Evolutionary conservation across 768 basidiomycete species (phyloP), one percentile per base, ranked within the genome.

Genomic region (Collybiopsis confluens): DNA sequence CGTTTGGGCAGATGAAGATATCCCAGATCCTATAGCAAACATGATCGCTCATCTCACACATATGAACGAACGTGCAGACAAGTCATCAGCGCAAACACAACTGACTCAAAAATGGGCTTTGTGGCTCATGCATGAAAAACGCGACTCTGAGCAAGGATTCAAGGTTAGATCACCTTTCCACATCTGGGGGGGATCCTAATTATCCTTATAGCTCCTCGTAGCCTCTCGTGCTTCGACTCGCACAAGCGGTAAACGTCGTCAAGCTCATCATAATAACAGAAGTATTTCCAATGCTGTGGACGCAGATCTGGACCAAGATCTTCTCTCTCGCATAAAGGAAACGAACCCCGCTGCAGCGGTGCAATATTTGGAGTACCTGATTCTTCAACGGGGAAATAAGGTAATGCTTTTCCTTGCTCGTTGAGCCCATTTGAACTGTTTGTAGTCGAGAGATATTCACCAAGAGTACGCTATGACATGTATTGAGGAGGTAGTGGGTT

Each of bases 351-450:
- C 66, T 6, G 88, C 86, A 18, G 91, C 82, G 2, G 73, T 77
- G 33, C 79, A 81, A 57, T 95, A 85, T 64, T 72, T 97, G 3
- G 93, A 96, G 62, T 83, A 92, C 66, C 70, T 95, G 1, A 83
- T 95, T 2, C 68, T 96, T 21, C 79, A 81, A 51, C 81, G 82
- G 58, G 79, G 83, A 44, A 85, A 78, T 61, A 71, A 71, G 38
- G 88, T 87, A 60, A n/a, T n/a, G 33, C 13, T 7, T 27, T 46
- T 26, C 33, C 43, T 13, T 15, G n/a, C 50, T 3, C 37, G 36
- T 28, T 30, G 27, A 7, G 18, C 26, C 4, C 26, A 13, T 24
- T 16, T 40, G 15, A 35, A 30, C 16, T 24, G n/a, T 20, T 21
- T 33, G 2, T 55, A 89, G 84, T 81, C 85, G 35, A 71, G 72